Evolutionary conservation across 2,329 filamentous ascomycete species (phyloP).

Genomic region (Ophiostoma perfectum): DNA sequence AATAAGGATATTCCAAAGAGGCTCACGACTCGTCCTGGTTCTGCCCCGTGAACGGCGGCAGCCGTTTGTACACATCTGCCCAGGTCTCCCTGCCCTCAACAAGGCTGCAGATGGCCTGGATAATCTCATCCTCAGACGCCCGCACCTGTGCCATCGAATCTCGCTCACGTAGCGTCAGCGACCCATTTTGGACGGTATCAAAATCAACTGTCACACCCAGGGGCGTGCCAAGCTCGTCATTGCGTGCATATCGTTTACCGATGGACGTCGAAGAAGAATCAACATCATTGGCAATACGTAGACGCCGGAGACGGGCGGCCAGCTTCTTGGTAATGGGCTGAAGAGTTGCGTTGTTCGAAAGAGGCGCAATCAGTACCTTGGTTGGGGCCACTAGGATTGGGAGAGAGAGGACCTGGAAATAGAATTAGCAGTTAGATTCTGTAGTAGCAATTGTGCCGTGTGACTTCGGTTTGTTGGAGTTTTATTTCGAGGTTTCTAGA

Average conservation of each 20-base stretch:
- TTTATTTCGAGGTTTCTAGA: too few species aligned
- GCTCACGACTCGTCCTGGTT: slow-evolving; percentile 49
- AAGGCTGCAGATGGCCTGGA: slow-evolving; percentile 39
- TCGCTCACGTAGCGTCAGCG: slow-evolving; percentile 81
- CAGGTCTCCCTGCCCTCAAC: slow-evolving; percentile 51
- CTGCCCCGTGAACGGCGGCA: slow-evolving; percentile 72
- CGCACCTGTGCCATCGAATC: slow-evolving; percentile 90
- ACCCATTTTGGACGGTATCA: slow-evolving; percentile 82
- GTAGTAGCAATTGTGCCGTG: too few species aligned
- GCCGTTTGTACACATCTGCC: slow-evolving; percentile 65
- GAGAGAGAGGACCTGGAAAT: slow-evolving; percentile 38
- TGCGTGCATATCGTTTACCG: slow-evolving; percentile 88
- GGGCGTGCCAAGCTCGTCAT: slow-evolving; percentile 92
- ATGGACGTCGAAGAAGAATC: slow-evolving; percentile 90
- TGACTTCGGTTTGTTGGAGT: too few species aligned
- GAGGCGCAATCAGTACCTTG: slow-evolving; percentile 86
- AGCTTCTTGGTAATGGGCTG: slow-evolving; percentile 68
- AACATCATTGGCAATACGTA: slow-evolving; percentile 61
- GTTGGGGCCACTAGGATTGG: slow-evolving; percentile 73
- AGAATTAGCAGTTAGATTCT: too few species aligned
- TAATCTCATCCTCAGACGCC: slow-evolving; percentile 73
- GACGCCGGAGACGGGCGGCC: slow-evolving; percentile 60
- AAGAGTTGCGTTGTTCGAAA: slow-evolving; percentile 77
- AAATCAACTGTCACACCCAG: slow-evolving; percentile 94
- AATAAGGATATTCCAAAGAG: too few species aligned